Base-by-base conservation (phyloP, 805 yeast species). In the Candida succiphila region DNA sequence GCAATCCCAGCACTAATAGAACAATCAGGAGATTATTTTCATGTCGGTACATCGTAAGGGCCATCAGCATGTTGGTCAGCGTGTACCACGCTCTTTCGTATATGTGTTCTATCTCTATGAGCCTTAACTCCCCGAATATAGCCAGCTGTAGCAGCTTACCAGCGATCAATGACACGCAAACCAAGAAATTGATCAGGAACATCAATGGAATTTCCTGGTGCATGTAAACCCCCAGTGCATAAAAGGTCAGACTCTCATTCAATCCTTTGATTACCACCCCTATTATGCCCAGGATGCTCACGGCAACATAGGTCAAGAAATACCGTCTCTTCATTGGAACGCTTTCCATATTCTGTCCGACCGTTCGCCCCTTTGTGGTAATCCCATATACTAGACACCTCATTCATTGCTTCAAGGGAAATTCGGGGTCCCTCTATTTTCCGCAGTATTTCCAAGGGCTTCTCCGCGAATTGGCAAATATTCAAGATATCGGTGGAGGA, bases 51-150 rank as follows among this genome's bases (percentile, higher is more conserved):
- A 72, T 64, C 1, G 77, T 67, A 14, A 73, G 53, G 12, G 76
- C 67, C 48, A 80, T 56, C 32, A 85, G 51, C 35, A 80, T 67
- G 43, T 75, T 76, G 27, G 83, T 73, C 16, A 80, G 60, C 2
- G 83, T 69, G 35, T 60, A 75, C 66, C 78, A 82, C 33, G 72
- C 65, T 51, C 75, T 67, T 51, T 71, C 94, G 51, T 67, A 72
- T 33, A 74, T 65, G 48, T 81, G 88, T 44, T 88, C 94, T 34
- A 69, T 55, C 51, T 89, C 98, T 23, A 82, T 66, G 13, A 75
- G 56, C 36, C 95, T 63, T 33, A 89, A 58, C 36, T 75, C 76
- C 1, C 95, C 95, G 60, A 87, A 86, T 25, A 85, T 45, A 0
- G 76, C 2, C 19, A 54, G 40, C 31, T 77, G 80, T 0, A 77